Percentiles rank a stretch among this genome's conserved stretches.
phyloP scores from a whole-genome alignment of 2,329 filamentous ascomycete genomes.

The Colletotrichum chrysophilum region DNA sequence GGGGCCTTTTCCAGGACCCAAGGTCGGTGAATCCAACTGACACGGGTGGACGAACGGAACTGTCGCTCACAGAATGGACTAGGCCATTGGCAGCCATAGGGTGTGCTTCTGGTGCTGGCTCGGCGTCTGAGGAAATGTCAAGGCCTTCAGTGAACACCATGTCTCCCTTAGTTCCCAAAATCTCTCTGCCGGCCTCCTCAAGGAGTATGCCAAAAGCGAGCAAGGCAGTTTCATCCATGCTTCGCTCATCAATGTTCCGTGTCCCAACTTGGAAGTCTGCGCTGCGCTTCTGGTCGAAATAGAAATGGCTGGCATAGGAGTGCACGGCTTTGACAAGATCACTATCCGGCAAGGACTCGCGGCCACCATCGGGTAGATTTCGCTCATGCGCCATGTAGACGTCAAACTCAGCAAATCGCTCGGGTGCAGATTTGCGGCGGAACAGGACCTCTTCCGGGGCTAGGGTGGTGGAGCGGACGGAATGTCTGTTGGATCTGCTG shows the following conservation, averaged over 20 bases:
- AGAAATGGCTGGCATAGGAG: conserved; percentile 71
- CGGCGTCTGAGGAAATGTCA: conserved; percentile 25
- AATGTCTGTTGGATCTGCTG: conserved; percentile 25
- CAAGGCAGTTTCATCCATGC: conserved; percentile 80
- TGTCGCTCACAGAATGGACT: neutral
- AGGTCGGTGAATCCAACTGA: conserved; percentile 2
- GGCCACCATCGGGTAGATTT: conserved; percentile 52
- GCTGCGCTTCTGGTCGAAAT: conserved; percentile 42
- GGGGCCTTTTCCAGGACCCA: conserved; percentile 18
- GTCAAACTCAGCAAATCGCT: conserved; percentile 73
- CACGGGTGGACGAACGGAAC: neutral
- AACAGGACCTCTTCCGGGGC: conserved; percentile 77
- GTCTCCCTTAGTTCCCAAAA: conserved; percentile 70
- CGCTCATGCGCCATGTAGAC: conserved; percentile 70
- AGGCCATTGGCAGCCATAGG: neutral
- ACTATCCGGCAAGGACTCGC: conserved; percentile 65
- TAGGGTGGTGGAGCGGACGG: conserved; percentile 42
- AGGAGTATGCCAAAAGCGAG: conserved; percentile 77
- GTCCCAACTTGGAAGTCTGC: conserved; percentile 21
- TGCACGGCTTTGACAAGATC: conserved; percentile 75
- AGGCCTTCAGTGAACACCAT: conserved; percentile 72
- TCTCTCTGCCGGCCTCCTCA: conserved; percentile 69
- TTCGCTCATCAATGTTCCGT: conserved; percentile 54
- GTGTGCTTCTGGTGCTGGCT: neutral
- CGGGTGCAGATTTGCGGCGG: conserved; percentile 66